Base-by-base conservation (phyloP, 495 filamentous ascomycete species). In the Aspergillus biplanus region DNA sequence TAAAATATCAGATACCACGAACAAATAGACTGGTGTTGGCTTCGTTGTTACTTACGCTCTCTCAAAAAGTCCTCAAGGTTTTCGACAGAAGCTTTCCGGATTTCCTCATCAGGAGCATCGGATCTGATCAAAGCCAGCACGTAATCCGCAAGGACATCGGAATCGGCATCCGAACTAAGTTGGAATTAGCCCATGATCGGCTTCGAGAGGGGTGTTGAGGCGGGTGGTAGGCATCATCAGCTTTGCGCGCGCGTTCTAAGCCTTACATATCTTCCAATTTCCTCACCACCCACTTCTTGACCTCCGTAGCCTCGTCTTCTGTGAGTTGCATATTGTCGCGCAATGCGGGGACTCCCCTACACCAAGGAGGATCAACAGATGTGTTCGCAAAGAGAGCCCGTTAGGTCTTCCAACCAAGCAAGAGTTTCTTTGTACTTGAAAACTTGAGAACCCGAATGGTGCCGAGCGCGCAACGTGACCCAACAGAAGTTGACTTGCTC, bases 121-220 rank as follows among this genome's bases (percentile, higher is more conserved):
- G 91, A 87, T 59, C 86, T 86, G 35, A 97, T 81, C 9, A 99
- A 86, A n/a, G 94, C 94, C 34, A 97, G 80, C 0, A 99, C 91
- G 70, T 97, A 99, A 71, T 99, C 95, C 34, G 93, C 93, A 15
- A 99, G 89, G 4, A 99, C 92, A 69, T 97, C 93, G 33, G 92
- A 88, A 73, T 99, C 95, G 52, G 93, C 95, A 74, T 97, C 95
- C 13, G 93, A 96, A 59, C 92, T 97, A 67, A 7, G 16, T 31
- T 27, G n/a, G 1, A 55, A 33, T 37, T 44, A 44, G 34, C 46
- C 15, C 12, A 58, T 46, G 12, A 58, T 6, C 8, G 9, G 13
- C 12, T 61, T 58, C 60, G 6, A 4, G 16, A 18, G 7, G 9
- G 16, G 21, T 49, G 16, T 11, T 31, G 33, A 21, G 16, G 7